A percentile compares a stretch with the other conserved stretches of the same genome.
These are phyloP conservation scores for Salix suchowensis DNA, from an alignment of 345 rosid genomes.

Conservation along the genomic window DNA sequence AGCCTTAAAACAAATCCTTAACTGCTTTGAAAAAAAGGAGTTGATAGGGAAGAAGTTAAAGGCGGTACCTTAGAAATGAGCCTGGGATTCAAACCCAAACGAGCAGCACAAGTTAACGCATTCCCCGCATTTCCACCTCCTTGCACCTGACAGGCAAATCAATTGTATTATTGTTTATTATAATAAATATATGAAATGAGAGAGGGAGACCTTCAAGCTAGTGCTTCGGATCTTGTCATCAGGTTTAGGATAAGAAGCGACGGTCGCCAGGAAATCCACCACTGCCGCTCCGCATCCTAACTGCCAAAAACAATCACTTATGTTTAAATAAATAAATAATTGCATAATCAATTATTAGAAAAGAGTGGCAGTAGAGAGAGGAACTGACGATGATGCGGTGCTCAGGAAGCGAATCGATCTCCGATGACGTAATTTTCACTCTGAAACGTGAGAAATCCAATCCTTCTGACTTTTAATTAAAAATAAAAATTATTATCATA, in stretches of 20 bases:
- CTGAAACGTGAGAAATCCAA: slow-evolving; percentile 24
- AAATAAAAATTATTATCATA: too few relatives aligned
- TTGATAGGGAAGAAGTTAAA: background rate
- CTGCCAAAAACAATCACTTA: slow-evolving; percentile 27
- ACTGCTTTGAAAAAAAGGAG: background rate
- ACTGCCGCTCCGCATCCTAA: slow-evolving; percentile 57
- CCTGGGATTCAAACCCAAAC: slow-evolving; percentile 39
- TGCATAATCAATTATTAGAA: background rate
- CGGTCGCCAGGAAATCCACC: slow-evolving; percentile 73
- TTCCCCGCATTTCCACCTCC: slow-evolving; percentile 50
- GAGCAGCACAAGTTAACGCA: slow-evolving; percentile 39
- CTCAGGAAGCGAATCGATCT: slow-evolving; percentile 33
- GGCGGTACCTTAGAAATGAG: slow-evolving; percentile 35
- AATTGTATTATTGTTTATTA: background rate
- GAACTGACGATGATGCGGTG: slow-evolving; percentile 33
- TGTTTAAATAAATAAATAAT: background rate
- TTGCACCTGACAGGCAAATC: slow-evolving; percentile 24
- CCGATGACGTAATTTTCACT: slow-evolving; percentile 45
- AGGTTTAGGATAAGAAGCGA: slow-evolving; percentile 69
- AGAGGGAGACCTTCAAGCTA: slow-evolving; percentile 32
- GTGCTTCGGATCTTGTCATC: slow-evolving; percentile 89
- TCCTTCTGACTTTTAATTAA: background rate
- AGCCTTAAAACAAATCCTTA: background rate
- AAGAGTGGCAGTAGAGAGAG: background rate
- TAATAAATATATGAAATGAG: background rate